A percentile compares a stretch with the other conserved stretches of the same genome.
Conservation (phyloP, 228 moss, liverwort and hornwort species). For the Sphagnum fallax region DNA sequence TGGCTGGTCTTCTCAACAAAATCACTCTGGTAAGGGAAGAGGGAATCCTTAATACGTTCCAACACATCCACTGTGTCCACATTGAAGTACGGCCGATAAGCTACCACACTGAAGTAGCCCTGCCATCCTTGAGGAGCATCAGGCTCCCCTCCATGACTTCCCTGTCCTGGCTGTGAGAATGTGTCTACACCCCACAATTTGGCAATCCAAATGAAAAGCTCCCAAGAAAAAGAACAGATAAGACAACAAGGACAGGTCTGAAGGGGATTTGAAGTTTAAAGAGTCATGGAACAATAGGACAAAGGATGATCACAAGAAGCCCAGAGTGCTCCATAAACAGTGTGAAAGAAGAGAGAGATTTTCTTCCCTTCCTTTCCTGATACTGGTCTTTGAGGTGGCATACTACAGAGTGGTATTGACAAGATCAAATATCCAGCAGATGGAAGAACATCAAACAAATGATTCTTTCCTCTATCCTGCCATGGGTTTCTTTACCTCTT, state of each 20-base stretch:
- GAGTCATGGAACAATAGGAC: too few relatives aligned
- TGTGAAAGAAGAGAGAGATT: too few relatives aligned
- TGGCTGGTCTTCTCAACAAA: conserved; percentile 99
- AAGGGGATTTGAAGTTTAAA: too few relatives aligned
- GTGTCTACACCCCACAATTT: conserved; percentile 47
- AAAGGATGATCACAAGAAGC: too few relatives aligned
- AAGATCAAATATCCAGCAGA: too few relatives aligned
- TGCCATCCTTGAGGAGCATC: conserved; percentile 57
- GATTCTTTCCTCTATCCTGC: too few relatives aligned
- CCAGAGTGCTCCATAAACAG: too few relatives aligned
- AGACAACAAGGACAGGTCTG: neutral
- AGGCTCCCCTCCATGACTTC: conserved; percentile 52
- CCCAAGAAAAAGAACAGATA: neutral
- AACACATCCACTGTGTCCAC: conserved; percentile 93
- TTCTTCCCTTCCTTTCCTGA: too few relatives aligned
- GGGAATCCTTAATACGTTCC: conserved; percentile 75
- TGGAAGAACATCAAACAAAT: too few relatives aligned
- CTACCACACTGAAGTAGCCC: conserved; percentile 78
- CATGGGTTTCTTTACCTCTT: too few relatives aligned
- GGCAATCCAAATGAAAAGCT: neutral
- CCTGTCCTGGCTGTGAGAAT: conserved; percentile 78
- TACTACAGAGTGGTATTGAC: too few relatives aligned
- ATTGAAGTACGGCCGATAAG: conserved; percentile 97
- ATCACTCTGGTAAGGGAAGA: conserved; percentile 92
- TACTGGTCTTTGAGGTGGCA: too few relatives aligned